Evolutionary conservation across 495 filamentous ascomycete genomes (phyloP).

Genomic region (Aspergillus leporis): DNA sequence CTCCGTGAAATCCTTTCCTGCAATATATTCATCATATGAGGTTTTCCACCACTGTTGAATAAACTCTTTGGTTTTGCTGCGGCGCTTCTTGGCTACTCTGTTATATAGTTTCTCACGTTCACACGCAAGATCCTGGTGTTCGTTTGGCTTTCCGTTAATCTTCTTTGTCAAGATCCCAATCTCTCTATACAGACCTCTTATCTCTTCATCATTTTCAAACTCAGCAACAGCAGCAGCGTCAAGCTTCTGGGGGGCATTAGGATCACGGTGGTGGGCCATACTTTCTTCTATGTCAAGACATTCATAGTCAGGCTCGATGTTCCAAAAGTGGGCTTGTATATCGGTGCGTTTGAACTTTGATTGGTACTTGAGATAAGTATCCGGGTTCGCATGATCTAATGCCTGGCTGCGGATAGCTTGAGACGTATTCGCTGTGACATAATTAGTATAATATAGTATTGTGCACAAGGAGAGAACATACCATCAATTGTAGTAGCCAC

Average conservation of each 20-base stretch:
- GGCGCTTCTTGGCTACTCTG: neutral
- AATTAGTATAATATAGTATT: conserved; percentile 2
- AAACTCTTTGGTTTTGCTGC: conserved; percentile 7
- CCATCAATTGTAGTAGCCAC: conserved; percentile 3
- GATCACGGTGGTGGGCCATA: conserved; percentile 10
- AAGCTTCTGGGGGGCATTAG: conserved; percentile 10
- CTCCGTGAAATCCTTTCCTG: conserved; percentile 12
- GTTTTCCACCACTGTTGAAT: conserved; percentile 5
- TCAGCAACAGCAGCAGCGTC: conserved; percentile 7
- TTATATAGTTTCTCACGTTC: conserved; percentile 8
- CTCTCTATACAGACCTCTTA: neutral
- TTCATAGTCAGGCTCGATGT: conserved; percentile 14
- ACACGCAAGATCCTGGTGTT: conserved; percentile 1
- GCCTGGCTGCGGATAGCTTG: conserved; percentile 9
- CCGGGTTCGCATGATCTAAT: conserved; percentile 4
- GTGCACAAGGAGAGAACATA: neutral
- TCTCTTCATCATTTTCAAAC: conserved; percentile 8
- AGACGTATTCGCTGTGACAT: conserved; percentile 9
- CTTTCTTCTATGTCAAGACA: conserved; percentile 12
- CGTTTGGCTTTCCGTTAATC: conserved; percentile 3
- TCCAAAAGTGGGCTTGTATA: conserved; percentile 5
- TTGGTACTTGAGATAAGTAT: conserved; percentile 15
- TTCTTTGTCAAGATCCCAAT: conserved; percentile 2
- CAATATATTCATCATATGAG: conserved; percentile 14
- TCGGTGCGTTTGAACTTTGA: conserved; percentile 1